phyloP scores from a whole-genome alignment of 2,329 filamentous ascomycete species.

The Tolypocladium amazonense region DNA sequence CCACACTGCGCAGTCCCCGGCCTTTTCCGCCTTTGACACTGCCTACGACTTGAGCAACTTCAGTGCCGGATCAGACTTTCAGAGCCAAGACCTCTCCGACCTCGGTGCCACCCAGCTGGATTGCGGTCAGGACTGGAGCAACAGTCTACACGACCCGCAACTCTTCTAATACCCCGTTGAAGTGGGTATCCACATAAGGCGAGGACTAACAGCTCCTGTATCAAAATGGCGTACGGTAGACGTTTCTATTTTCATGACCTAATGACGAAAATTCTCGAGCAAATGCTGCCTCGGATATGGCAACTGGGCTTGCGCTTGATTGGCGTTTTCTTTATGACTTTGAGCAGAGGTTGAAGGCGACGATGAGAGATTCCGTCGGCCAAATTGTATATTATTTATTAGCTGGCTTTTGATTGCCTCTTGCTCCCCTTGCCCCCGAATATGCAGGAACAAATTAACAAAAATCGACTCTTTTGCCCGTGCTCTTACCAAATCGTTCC shows the following conservation, averaged over 20 bases:
- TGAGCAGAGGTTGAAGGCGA: background rate
- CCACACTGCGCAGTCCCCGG: slow-evolving; percentile 7
- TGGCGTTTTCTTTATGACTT: background rate
- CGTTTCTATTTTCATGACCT: slow-evolving; percentile 14
- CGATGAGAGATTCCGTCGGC: background rate
- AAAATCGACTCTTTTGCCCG: background rate
- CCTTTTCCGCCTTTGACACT: slow-evolving; percentile 25
- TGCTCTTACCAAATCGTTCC: background rate
- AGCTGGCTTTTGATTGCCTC: background rate
- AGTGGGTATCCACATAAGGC: background rate
- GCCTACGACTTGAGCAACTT: slow-evolving; percentile 29
- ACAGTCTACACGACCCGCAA: slow-evolving; percentile 17
- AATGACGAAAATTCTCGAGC: slow-evolving; percentile 10
- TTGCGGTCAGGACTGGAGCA: slow-evolving; percentile 17
- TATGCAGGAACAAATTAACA: background rate
- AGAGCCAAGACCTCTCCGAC: slow-evolving; percentile 15
- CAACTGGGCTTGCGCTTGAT: background rate
- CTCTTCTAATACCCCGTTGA: slow-evolving; percentile 19
- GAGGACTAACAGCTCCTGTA: background rate
- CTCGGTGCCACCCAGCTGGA: slow-evolving; percentile 13
- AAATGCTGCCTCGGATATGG: background rate
- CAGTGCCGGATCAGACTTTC: slow-evolving; percentile 15
- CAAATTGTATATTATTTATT: background rate
- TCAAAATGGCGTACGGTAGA: slow-evolving; percentile 4
- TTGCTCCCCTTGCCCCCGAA: background rate